Conservation (phyloP, 345 rosid genomes). For the Odontarrhena argentea region DNA sequence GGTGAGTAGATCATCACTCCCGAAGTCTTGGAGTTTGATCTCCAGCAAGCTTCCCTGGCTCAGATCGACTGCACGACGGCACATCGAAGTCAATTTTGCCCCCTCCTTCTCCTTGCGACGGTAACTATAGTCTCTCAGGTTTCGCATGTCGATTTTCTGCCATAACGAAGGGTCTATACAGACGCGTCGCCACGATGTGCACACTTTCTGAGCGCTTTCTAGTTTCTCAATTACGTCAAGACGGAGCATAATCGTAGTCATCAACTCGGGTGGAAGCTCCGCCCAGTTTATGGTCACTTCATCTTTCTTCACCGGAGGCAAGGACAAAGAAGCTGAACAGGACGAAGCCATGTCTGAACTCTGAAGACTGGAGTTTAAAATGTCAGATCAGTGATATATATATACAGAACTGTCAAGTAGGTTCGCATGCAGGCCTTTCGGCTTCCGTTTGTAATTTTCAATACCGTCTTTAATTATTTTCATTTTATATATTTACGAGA, state of each 20-base stretch:
- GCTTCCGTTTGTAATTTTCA: too few species aligned
- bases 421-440: too few species aligned
- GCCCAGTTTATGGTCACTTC: slow-evolving; percentile 41
- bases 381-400: too few species aligned
- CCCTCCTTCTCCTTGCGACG: slow-evolving; percentile 13
- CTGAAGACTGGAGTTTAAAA: too few species aligned
- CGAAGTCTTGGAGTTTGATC: slow-evolving; percentile 46
- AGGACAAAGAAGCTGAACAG: not conserved
- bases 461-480: too few species aligned
- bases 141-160: slow-evolving; percentile 48
- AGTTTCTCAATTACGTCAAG: slow-evolving; percentile 45
- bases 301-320: not conserved
- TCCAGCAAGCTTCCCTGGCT: slow-evolving; percentile 52
- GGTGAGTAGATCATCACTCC: slow-evolving; percentile 46
- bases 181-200: slow-evolving; percentile 53
- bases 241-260: slow-evolving; percentile 44
- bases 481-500: too few species aligned
- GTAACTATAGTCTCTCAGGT: not conserved
- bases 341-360: not conserved
- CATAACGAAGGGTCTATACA: slow-evolving; percentile 57
- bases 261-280: slow-evolving; percentile 57
- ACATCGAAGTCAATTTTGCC: slow-evolving; percentile 25
- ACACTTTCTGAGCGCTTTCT: slow-evolving; percentile 47
- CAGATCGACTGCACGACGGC: slow-evolving; percentile 55
- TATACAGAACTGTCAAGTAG: too few species aligned